Conservation (phyloP, 2,329 filamentous ascomycete genomes). For the Pyrenochaeta sp. region DNA sequence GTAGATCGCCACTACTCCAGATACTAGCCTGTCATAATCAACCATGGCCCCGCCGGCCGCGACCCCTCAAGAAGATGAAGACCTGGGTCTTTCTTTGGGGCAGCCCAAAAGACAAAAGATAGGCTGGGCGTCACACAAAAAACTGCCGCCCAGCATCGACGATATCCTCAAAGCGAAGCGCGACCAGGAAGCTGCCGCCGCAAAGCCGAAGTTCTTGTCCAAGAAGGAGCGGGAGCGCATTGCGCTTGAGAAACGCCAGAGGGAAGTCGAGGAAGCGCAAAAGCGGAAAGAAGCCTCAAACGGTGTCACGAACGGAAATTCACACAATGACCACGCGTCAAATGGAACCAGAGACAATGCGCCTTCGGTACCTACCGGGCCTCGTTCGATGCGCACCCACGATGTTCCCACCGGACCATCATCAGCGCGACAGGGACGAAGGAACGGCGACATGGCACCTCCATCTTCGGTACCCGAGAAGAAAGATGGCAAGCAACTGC, state of each 20-base stretch:
- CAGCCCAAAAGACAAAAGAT: constrained; percentile 59
- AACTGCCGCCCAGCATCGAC: constrained; percentile 77
- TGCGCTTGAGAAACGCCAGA: constrained; percentile 77
- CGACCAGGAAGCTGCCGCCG: constrained; percentile 80
- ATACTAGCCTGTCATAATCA: not conserved
- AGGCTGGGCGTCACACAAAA: constrained; percentile 57
- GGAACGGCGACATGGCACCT: constrained; percentile 61
- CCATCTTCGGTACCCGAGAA: constrained; percentile 55
- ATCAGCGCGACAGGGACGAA: constrained; percentile 54
- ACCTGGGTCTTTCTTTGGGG: constrained; percentile 31
- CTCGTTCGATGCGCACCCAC: constrained; percentile 71
- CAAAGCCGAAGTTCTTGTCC: constrained; percentile 87
- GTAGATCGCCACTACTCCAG: too few species aligned
- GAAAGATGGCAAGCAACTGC: constrained; percentile 36
- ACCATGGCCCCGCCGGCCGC: constrained; percentile 22
- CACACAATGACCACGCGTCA: too few species aligned
- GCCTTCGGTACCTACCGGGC: constrained; percentile 70
- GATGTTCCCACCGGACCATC: constrained; percentile 59
- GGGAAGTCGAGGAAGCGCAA: constrained; percentile 70
- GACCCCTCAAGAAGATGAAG: constrained; percentile 31
- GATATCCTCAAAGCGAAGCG: constrained; percentile 86
- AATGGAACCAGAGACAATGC: too few species aligned
- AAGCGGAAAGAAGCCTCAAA: constrained; percentile 56
- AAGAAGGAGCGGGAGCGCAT: constrained; percentile 83
- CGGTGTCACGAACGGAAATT: constrained; percentile 5